phyloP scores from a whole-genome alignment of 148 eudicot species.

The Nepenthes mirabilis region DNA sequence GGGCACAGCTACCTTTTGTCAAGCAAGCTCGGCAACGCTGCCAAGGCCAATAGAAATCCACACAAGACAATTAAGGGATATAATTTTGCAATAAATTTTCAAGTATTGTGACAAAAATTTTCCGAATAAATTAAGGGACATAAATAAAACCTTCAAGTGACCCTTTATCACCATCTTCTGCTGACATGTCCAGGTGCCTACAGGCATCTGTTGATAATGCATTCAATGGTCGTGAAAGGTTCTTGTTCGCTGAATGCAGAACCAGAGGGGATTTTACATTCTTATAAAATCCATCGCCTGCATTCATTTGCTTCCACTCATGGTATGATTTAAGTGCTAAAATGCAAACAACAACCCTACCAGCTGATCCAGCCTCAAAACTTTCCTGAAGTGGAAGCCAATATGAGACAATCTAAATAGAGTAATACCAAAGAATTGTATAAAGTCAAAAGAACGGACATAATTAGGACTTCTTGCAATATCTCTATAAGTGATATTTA shows the following conservation, averaged over 20 bases:
- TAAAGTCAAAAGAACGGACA: neutral
- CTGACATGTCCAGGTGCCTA: slow-evolving; percentile 43
- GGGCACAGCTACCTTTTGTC: too few relatives aligned
- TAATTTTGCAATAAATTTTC: too few relatives aligned
- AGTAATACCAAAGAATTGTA: neutral
- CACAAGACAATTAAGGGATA: neutral
- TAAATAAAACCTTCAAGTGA: slow-evolving; percentile 46
- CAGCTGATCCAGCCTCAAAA: slow-evolving; percentile 57
- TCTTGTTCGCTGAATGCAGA: slow-evolving; percentile 37
- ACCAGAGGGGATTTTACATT: slow-evolving; percentile 55
- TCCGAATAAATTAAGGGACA: too few relatives aligned
- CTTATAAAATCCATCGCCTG: slow-evolving; percentile 57
- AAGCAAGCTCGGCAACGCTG: neutral
- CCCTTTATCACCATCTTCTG: slow-evolving; percentile 14
- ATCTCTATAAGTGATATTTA: too few relatives aligned
- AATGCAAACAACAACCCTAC: slow-evolving; percentile 73
- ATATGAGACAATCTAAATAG: neutral
- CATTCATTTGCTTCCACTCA: slow-evolving; percentile 68
- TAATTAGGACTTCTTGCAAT: neutral
- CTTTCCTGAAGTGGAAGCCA: slow-evolving; percentile 32
- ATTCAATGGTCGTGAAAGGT: slow-evolving; percentile 18
- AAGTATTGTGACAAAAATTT: too few relatives aligned
- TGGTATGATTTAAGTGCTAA: slow-evolving; percentile 65
- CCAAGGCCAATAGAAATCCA: neutral
- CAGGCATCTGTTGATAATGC: slow-evolving; percentile 19